Evolutionary conservation across 305 asterid genomes (phyloP), one percentile per base, ranked within the genome.

Genomic region (Striga hermonthica): DNA sequence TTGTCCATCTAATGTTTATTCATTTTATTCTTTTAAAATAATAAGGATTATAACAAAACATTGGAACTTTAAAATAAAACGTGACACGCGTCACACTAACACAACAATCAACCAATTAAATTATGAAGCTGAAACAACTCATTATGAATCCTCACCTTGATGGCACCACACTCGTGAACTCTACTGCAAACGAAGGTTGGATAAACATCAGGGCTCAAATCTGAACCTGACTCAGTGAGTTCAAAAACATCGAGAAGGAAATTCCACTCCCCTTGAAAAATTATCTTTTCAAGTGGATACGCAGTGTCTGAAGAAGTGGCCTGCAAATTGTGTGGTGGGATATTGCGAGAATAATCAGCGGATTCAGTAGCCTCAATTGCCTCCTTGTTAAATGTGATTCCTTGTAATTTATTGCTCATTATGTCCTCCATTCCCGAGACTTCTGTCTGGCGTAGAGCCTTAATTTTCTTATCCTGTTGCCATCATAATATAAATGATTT

Each of bases 131-230:
- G 43, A 64, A 63, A 35, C 54, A 60, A 12, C 48, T 31, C 8
- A 7, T 56, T 37, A 4, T 61, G 14, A 52, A 70, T 44, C 47
- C 80, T 75, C 77, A 93, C 99, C 95, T 82, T 70, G 40, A 78
- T 37, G 0, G 62, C 53, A 10, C 70, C 79, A 81, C 88, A 55
- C 65, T 75, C 79, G 67, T 75, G 65, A 60, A 75, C 31, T 74
- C 99, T 75, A 63, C 80, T 86, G 91, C 88, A 72, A 47, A 93
- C 95, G 67, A 93, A 93, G 74, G 75, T 75, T 2, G 99, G 99
- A 84, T 83, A 93, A 49, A 41, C 60, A 59, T 75, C 80, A 4
- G 72, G 71, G 22, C 55, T 4, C 63, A 80, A 43, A 31, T 76
- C 80, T 0, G 68, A 72, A 60, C 87, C 91, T 34, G 76, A 58